These are phyloP conservation scores for Lactarius akahatsu DNA, from an alignment of 768 basidiomycete genomes.

Conservation along the genomic window DNA sequence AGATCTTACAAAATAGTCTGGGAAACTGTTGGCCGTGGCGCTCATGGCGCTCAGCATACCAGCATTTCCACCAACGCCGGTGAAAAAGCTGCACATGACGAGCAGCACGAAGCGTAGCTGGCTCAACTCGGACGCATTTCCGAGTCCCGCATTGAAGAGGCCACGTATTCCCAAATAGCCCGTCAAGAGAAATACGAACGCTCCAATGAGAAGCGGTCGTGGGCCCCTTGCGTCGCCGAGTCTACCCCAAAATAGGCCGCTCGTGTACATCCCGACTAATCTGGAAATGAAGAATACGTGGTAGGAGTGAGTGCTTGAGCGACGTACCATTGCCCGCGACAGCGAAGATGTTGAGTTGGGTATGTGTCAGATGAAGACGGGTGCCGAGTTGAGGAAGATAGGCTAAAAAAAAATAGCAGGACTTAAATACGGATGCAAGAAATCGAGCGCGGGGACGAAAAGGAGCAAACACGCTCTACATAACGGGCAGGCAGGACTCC, in stretches of 20 bases:
- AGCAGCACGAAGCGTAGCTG: conserved; percentile 49
- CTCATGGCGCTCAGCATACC: conserved; percentile 74
- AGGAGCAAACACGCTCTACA: not conserved
- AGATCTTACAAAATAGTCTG: conserved; percentile 59
- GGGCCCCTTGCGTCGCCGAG: conserved; percentile 77
- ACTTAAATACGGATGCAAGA: conserved; percentile 1
- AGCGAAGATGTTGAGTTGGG: conserved; percentile 77
- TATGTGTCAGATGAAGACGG: conserved; percentile 73
- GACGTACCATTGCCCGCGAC: conserved; percentile 72
- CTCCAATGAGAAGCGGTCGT: conserved; percentile 57
- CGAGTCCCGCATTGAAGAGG: conserved; percentile 57
- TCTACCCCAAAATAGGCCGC: conserved; percentile 76
- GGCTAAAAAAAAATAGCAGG: conserved; percentile 42
- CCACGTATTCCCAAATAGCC: conserved; percentile 76
- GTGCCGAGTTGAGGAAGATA: conserved; percentile 86
- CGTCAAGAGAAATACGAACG: conserved; percentile 56
- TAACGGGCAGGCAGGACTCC: not conserved
- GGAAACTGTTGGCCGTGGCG: conserved; percentile 79
- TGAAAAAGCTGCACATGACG: conserved; percentile 63
- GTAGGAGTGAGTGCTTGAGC: not conserved
- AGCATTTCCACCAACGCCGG: conserved; percentile 74
- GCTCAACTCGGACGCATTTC: conserved; percentile 37
- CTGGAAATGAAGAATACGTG: conserved; percentile 7
- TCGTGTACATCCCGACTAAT: conserved; percentile 72
- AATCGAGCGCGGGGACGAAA: not conserved